Conservation (phyloP, 1,284 basidiomycete species). For the Ceratobasidium sp. region DNA sequence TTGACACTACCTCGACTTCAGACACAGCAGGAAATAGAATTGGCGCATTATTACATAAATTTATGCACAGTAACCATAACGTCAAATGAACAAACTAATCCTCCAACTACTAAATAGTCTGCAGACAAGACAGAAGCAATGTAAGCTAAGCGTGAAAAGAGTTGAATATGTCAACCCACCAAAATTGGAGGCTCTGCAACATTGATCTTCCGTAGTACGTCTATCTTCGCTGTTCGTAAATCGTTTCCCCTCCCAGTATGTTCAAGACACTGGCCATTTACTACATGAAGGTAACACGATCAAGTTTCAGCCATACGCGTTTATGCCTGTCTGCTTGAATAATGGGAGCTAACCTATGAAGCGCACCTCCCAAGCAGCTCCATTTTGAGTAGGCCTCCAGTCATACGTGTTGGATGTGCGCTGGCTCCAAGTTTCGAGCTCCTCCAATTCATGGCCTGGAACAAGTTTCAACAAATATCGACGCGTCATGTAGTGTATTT, state of each 20-base stretch:
- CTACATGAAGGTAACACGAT: not conserved
- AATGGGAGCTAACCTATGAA: not conserved
- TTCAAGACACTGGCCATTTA: not conserved
- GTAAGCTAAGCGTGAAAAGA: too few species aligned
- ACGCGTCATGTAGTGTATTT: not conserved
- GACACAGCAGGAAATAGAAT: too few species aligned
- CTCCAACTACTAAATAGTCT: too few species aligned
- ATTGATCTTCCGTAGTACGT: not conserved
- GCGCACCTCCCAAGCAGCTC: not conserved
- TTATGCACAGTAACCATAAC: too few species aligned
- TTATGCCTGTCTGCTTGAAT: too few species aligned
- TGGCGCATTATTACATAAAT: too few species aligned
- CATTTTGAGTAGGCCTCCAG: not conserved
- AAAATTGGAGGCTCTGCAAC: not conserved
- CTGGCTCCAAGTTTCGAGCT: conserved; percentile 14
- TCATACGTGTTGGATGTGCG: not conserved
- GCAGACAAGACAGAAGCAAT: too few species aligned
- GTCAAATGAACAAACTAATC: too few species aligned
- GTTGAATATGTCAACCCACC: not conserved
- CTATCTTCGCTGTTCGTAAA: not conserved
- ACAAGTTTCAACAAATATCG: not conserved
- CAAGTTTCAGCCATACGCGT: too few species aligned
- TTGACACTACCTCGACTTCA: too few species aligned
- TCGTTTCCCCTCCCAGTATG: not conserved
- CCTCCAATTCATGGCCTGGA: not conserved